Base-by-base conservation (phyloP, 441 rosid species). In the Corymbia citriodora region DNA sequence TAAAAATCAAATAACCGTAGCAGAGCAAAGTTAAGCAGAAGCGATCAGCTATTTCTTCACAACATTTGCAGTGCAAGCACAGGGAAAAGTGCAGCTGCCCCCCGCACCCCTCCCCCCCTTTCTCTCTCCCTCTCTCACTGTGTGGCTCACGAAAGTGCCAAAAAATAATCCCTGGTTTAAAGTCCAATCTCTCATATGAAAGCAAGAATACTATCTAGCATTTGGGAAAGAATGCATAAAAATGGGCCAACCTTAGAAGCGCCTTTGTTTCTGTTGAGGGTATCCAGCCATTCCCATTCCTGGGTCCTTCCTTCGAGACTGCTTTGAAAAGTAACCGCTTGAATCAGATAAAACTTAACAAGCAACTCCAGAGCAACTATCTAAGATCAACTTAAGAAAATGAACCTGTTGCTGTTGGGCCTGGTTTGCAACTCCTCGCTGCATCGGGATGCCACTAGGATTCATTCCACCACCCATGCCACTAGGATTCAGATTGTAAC, bases 231-330 rank as follows among this genome's bases (percentile, higher is more conserved):
- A 79, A 79, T 45, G n/a, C n/a, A 79, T 25, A 79, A 79, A 72
- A 23, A 45, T 79, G 53, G 53, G 17, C 88, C 52, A 57, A 89
- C 90, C 92, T 94, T 92, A 96, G 91, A 95, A 91, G 65, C 99
- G 98, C 91, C 99, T 96, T 90, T 95, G 92, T 93, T 96, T 97
- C 94, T 95, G 98, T 90, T 95, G 96, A 93, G 98, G 98, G 90
- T 97, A 96, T 90, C 99, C 97, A 23, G 96, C 90, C 95, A 95
- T 91, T 90, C 98, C 98, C 95, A 94, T 93, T 91, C 97, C 98
- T 9, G 97, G 96, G 87, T 97, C 99, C 92, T 96, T 98, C 93
- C 99, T 95, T 92, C 98, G 96, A 86, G 98, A 91, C 92, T 94
- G 96, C 91, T 93, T 95, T 36, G 27, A 53, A 83, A 65, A 48